These are phyloP conservation scores for Globisporangium viniferum DNA, from an alignment of 352 stramenopile genomes.

Conservation along the genomic window DNA sequence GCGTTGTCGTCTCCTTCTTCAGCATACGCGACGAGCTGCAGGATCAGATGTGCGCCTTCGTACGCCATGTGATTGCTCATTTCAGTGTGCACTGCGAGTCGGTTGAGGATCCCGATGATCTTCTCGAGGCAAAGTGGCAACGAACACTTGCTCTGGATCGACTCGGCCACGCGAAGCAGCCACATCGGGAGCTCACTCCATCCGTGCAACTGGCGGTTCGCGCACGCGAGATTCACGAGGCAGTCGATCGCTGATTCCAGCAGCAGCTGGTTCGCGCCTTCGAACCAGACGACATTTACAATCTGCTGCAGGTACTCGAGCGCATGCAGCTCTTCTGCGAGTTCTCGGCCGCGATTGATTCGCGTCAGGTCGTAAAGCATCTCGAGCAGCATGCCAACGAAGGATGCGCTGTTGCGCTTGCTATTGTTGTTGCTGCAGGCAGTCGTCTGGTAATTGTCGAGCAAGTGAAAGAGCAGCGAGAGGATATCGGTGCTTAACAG, in stretches of 20 bases:
- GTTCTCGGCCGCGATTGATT: slow-evolving; percentile 24
- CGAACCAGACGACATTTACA: slow-evolving; percentile 23
- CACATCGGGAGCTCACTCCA: slow-evolving; percentile 34
- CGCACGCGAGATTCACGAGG: slow-evolving; percentile 45
- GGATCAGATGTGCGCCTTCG: slow-evolving; percentile 24
- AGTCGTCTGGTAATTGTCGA: slow-evolving; percentile 19
- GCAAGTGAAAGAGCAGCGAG: slow-evolving; percentile 22
- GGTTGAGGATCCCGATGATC: slow-evolving; percentile 36
- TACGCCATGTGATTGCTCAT: slow-evolving; percentile 22
- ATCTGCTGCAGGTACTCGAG: slow-evolving; percentile 32
- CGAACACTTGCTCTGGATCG: slow-evolving; percentile 22
- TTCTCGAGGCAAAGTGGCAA: slow-evolving; percentile 36
- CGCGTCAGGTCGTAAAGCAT: slow-evolving; percentile 36
- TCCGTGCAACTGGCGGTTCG: slow-evolving; percentile 19
- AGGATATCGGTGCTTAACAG: slow-evolving; percentile 23
- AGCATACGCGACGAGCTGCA: slow-evolving; percentile 26
- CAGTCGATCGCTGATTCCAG: slow-evolving; percentile 43
- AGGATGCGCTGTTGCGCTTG: not conserved
- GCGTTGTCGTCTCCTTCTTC: slow-evolving; percentile 9
- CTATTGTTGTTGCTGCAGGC: not conserved
- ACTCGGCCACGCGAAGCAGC: slow-evolving; percentile 28
- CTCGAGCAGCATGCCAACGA: slow-evolving; percentile 26
- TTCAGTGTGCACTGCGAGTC: slow-evolving; percentile 25
- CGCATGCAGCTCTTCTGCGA: slow-evolving; percentile 24
- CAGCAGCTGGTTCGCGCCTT: slow-evolving; percentile 19